A percentile compares a stretch with the other conserved stretches of the same genome.
phyloP scores from a whole-genome alignment of 1,284 basidiomycete genomes.

The Trichosporon sp. region DNA sequence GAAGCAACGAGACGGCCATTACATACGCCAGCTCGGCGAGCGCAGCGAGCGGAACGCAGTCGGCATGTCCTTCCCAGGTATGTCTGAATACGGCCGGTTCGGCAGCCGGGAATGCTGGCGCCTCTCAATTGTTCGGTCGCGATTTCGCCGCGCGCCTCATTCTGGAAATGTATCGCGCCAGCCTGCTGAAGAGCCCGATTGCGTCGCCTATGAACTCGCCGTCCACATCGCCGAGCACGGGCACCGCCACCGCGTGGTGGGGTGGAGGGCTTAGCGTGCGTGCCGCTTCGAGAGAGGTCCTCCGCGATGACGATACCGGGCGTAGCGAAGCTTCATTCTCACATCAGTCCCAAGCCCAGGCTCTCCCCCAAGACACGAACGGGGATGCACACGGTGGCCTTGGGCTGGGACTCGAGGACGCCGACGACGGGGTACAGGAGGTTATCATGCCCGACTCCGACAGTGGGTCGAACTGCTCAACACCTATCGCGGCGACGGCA shows the following conservation, averaged over 20 bases:
- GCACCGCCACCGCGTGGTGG: neutral
- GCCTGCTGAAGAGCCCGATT: neutral
- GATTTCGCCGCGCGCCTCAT: neutral
- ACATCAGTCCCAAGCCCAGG: neutral
- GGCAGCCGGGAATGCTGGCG: neutral
- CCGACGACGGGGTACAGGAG: neutral
- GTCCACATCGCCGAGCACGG: neutral
- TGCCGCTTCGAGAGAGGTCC: neutral
- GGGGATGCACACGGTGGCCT: neutral
- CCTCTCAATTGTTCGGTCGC: neutral
- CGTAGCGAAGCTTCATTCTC: neutral
- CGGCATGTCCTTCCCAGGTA: neutral
- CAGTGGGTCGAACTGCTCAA: neutral
- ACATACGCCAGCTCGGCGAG: neutral
- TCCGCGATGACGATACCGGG: neutral
- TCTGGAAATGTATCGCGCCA: neutral
- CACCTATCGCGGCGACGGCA: neutral
- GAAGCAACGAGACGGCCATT: neutral
- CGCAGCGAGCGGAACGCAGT: neutral
- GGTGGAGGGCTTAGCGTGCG: neutral
- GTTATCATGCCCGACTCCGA: neutral
- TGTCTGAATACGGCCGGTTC: neutral
- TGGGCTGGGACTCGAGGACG: neutral
- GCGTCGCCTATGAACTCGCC: neutral
- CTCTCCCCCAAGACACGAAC: neutral